Conservation (phyloP, 208 protist genomes). For the Acanthamoeba healyi region DNA sequence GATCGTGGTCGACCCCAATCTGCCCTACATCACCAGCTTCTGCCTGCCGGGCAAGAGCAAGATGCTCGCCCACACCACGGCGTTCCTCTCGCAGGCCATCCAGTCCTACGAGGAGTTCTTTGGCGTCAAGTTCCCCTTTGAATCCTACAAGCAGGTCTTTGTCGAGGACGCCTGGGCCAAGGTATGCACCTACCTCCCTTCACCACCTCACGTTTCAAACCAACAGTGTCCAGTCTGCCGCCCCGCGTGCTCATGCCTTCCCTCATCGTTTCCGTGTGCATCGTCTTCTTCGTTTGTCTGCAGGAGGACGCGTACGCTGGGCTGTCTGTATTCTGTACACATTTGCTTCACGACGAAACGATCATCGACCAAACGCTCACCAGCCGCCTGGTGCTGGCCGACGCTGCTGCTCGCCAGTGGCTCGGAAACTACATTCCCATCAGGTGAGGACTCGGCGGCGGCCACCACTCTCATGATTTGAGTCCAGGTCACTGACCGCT, state of each 20-base stretch:
- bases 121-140: conserved; percentile 77
- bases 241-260: no score
- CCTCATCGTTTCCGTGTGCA: neutral
- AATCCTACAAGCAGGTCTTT: conserved; percentile 83
- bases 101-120: conserved; percentile 82
- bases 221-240: no score
- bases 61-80: conserved; percentile 66
- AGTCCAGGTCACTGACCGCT: neutral
- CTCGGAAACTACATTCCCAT: conserved; percentile 74
- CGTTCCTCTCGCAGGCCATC: conserved; percentile 72
- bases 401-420: conserved; percentile 72
- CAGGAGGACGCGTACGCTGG: conserved; percentile 45
- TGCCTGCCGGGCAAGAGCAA: conserved; percentile 5
- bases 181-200: neutral
- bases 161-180: conserved; percentile 76
- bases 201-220: neutral
- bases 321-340: conserved; percentile 72
- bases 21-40: conserved; percentile 43
- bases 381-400: conserved; percentile 31
- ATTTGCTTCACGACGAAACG: conserved; percentile 76
- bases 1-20: conserved; percentile 21
- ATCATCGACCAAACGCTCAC: conserved; percentile 83
- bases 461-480: no score
- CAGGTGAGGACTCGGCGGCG: neutral
- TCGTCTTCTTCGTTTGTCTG: neutral